These are phyloP conservation scores for Cyberlindnera maritima DNA, from an alignment of 805 yeast species.

Conservation along the genomic window DNA sequence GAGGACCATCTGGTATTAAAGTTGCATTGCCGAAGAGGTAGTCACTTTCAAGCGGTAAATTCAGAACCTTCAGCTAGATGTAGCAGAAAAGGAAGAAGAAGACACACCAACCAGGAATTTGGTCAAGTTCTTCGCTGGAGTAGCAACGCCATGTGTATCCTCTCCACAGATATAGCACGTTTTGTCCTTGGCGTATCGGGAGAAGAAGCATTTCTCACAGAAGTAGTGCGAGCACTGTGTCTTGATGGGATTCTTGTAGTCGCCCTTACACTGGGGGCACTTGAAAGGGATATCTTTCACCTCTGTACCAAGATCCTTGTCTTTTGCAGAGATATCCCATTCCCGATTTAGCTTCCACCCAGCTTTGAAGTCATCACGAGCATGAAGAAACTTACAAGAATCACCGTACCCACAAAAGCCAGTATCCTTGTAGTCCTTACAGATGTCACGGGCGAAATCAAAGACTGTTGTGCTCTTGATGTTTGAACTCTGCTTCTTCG, in stretches of 20 bases:
- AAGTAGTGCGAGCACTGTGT: slow-evolving; percentile 63
- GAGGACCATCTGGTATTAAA: no score
- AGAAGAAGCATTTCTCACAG: slow-evolving; percentile 60
- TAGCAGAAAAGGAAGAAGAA: no score
- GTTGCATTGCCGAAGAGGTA: no score
- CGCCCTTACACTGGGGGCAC: slow-evolving; percentile 58
- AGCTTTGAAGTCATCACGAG: slow-evolving; percentile 78
- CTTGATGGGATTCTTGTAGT: slow-evolving; percentile 53
- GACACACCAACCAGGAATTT: no score
- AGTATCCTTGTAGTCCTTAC: slow-evolving; percentile 86
- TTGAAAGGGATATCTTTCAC: slow-evolving; percentile 48
- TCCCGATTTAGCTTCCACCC: slow-evolving; percentile 66
- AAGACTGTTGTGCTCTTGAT: slow-evolving; percentile 65
- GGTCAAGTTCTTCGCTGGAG: slow-evolving; percentile 45
- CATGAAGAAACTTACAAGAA: slow-evolving; percentile 90
- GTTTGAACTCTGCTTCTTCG: slow-evolving; percentile 40
- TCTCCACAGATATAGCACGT: slow-evolving; percentile 56
- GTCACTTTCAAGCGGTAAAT: no score
- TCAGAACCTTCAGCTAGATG: no score
- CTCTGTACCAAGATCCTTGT: slow-evolving; percentile 26
- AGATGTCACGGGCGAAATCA: slow-evolving; percentile 91
- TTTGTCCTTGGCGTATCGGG: slow-evolving; percentile 39
- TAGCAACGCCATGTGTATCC: slow-evolving; percentile 59
- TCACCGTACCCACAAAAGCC: slow-evolving; percentile 98
- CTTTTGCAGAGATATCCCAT: slow-evolving; percentile 50